Evolutionary conservation across 305 asterid species (phyloP).

Genomic region (Rubia balearica): DNA sequence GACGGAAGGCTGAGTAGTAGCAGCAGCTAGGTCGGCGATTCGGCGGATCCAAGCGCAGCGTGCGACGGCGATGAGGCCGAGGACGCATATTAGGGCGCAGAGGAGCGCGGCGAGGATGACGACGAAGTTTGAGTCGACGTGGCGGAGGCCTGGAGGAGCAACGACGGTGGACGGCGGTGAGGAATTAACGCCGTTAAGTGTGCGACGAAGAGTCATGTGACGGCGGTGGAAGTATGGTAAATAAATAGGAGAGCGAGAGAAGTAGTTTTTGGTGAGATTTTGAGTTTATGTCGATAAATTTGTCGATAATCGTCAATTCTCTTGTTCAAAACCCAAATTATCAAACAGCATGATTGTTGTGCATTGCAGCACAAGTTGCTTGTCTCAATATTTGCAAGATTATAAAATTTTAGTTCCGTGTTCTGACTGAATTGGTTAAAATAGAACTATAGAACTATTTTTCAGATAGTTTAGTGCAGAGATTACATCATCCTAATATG

Average conservation of each 20-base stretch:
- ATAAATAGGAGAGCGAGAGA: neutral
- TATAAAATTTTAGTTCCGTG: neutral
- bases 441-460: no score
- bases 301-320: no score
- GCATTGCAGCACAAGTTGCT: no score
- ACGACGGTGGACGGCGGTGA: constrained; percentile 22
- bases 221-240: neutral
- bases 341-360: no score
- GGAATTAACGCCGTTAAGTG: constrained; percentile 30
- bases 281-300: neutral
- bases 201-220: constrained; percentile 11
- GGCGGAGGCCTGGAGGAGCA: neutral
- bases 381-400: neutral
- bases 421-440: neutral
- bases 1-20: constrained; percentile 1
- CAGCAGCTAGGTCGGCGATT: constrained; percentile 17
- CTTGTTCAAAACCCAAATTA: no score
- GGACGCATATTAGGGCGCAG: constrained; percentile 73
- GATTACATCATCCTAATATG: neutral
- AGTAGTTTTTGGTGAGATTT: neutral
- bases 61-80: constrained; percentile 62
- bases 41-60: constrained; percentile 76
- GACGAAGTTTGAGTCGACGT: constrained; percentile 43
- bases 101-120: constrained; percentile 63
- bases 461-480: no score